phyloP scores from a whole-genome alignment of 768 basidiomycete species.

The Ramaria sp. region DNA sequence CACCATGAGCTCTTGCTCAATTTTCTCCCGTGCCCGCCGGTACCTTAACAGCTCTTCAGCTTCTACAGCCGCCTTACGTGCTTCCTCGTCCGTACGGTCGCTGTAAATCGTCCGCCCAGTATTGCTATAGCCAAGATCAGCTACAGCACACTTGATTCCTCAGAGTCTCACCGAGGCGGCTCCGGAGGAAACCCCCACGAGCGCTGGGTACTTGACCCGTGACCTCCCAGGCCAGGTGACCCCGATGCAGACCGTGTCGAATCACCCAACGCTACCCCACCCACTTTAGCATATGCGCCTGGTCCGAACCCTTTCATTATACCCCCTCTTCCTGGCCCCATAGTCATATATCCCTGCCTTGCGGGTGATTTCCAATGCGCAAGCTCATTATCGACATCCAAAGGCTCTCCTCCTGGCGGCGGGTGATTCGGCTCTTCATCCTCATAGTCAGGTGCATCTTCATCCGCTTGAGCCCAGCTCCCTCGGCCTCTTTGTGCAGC shows the following conservation, averaged over 20 bases:
- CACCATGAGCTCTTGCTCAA: constrained; percentile 7
- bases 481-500: constrained; percentile 5
- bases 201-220: not conserved
- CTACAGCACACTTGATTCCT: not conserved
- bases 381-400: not conserved
- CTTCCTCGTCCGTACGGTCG: constrained; percentile 8
- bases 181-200: constrained; percentile 8
- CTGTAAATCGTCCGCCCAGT: constrained; percentile 8
- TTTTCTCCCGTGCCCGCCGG: constrained; percentile 3
- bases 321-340: constrained; percentile 1
- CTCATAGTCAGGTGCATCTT: constrained; percentile 1
- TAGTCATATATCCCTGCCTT: not conserved
- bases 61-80: constrained; percentile 6
- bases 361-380: not conserved
- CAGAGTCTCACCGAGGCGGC: not conserved
- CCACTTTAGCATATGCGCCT: constrained; percentile 7
- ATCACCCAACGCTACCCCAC: not conserved
- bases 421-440: not conserved
- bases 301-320: constrained; percentile 9
- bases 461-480: constrained; percentile 3
- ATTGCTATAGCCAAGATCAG: not conserved
- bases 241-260: not conserved
- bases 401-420: not conserved
- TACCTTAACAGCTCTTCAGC: constrained; percentile 7
- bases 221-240: not conserved